A percentile compares a stretch with the other conserved stretches of the same genome.
phyloP scores from a whole-genome alignment of 305 asterid species.

The Solanum hybrid region DNA sequence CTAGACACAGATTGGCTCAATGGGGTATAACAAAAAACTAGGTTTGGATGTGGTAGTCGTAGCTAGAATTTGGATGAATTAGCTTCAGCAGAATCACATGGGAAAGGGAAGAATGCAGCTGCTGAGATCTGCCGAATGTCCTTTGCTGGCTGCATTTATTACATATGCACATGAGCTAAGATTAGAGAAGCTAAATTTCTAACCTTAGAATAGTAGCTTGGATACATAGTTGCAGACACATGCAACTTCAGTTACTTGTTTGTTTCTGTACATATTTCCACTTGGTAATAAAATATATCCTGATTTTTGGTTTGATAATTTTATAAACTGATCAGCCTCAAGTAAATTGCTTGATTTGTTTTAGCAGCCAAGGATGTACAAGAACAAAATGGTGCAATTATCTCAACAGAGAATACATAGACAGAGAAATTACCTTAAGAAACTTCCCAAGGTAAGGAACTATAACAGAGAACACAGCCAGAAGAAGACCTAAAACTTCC shows the following conservation, averaged over 20 bases:
- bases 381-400: neutral
- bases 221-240: neutral
- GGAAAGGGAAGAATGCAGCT: neutral
- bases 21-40: neutral
- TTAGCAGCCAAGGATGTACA: neutral
- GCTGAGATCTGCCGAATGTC: neutral
- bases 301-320: neutral
- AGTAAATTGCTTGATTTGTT: neutral
- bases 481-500: slow-evolving; percentile 72
- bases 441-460: slow-evolving; percentile 82
- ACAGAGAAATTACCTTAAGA: slow-evolving; percentile 46
- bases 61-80: neutral
- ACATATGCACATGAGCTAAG: neutral
- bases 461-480: slow-evolving; percentile 65
- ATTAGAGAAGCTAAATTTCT: neutral
- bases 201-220: neutral
- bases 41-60: neutral
- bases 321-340: neutral
- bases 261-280: neutral
- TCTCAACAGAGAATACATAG: neutral
- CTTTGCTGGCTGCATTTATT: neutral
- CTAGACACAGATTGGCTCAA: neutral
- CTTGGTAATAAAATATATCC: neutral
- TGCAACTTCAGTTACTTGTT: neutral
- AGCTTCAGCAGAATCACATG: neutral